Evolutionary conservation across 2,329 filamentous ascomycete genomes (phyloP).

Genomic region (Thelonectria rubi): DNA sequence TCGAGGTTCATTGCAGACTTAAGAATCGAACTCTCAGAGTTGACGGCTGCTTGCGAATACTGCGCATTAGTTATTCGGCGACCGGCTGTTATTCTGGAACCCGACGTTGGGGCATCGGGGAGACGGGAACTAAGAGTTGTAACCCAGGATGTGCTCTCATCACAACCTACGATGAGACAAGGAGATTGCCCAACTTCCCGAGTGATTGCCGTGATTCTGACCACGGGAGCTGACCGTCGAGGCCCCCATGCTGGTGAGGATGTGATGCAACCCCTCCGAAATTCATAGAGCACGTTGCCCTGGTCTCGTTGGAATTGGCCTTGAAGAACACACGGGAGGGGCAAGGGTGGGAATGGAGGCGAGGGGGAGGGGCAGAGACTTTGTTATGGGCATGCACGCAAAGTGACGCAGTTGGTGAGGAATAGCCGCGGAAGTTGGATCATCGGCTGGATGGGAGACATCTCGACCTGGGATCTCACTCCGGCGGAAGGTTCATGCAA

Average conservation of each 20-base stretch:
- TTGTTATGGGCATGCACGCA: conserved; percentile 19
- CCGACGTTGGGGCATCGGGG: neutral
- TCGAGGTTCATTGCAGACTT: neutral
- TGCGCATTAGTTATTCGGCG: neutral
- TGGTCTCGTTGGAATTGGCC: neutral
- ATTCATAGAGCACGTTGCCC: neutral
- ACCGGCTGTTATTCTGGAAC: neutral
- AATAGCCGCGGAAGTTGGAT: conserved; percentile 36
- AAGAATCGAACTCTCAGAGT: neutral
- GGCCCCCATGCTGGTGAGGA: neutral
- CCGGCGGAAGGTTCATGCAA: conserved; percentile 9
- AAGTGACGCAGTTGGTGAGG: conserved; percentile 29
- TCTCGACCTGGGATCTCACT: conserved; percentile 6
- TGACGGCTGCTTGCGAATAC: neutral
- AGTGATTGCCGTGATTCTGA: neutral
- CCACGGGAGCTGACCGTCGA: neutral
- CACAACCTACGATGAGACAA: neutral
- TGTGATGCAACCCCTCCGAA: neutral
- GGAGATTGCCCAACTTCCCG: neutral
- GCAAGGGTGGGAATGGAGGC: conserved; percentile 16
- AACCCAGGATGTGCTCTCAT: neutral
- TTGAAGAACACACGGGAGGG: neutral
- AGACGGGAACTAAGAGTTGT: conserved; percentile 2
- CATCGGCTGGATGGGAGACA: conserved; percentile 32
- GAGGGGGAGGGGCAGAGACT: conserved; percentile 10